Conservation (phyloP, 2,329 filamentous ascomycete genomes). For the Aspergillus sp. region DNA sequence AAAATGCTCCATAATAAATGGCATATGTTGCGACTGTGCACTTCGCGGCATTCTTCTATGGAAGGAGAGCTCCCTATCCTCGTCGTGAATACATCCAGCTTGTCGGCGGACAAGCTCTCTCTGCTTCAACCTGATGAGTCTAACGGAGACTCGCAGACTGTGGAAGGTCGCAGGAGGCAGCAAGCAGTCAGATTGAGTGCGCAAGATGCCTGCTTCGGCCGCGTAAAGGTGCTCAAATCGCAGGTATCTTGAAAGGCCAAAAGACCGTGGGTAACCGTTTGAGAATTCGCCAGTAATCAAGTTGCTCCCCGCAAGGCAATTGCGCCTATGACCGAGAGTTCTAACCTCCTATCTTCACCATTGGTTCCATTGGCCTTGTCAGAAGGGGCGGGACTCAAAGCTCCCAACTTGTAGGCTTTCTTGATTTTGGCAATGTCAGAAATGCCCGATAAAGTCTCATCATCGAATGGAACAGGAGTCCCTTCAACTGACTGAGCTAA, state of each 20-base stretch:
- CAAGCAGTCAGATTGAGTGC: neutral
- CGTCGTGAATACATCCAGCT: too few species aligned
- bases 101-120: too few species aligned
- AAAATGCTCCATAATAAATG: neutral
- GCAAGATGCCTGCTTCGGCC: neutral
- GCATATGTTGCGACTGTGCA: too few species aligned
- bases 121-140: too few species aligned
- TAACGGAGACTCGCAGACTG: neutral
- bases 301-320: constrained; percentile 71
- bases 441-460: constrained; percentile 58
- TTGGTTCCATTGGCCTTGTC: constrained; percentile 20
- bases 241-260: neutral
- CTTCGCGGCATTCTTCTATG: too few species aligned
- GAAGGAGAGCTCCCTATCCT: too few species aligned
- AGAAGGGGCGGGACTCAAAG: constrained; percentile 44
- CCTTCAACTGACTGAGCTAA: constrained; percentile 63
- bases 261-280: neutral
- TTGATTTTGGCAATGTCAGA: constrained; percentile 68
- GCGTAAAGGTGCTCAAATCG: neutral
- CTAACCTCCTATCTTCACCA: constrained; percentile 44
- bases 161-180: neutral
- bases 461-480: constrained; percentile 55
- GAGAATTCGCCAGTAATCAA: constrained; percentile 17
- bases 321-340: constrained; percentile 67
- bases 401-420: constrained; percentile 83